phyloP scores from a whole-genome alignment of 1,139 yeast species.

The Yarrowia galli region DNA sequence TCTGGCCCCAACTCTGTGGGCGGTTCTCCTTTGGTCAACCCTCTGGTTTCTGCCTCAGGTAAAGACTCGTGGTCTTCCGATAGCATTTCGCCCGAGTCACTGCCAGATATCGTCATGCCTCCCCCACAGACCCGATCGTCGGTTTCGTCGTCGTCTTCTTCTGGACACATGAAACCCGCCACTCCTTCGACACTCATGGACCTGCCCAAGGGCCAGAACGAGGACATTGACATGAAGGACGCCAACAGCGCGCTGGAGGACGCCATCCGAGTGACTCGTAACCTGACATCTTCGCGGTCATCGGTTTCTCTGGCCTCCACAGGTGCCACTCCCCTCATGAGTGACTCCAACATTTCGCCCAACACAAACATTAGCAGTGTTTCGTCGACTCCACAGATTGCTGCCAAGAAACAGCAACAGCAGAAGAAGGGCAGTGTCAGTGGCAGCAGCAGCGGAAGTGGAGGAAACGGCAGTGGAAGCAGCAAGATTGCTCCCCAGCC shows the following conservation, averaged over 20 bases:
- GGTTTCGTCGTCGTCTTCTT: constrained; percentile 17
- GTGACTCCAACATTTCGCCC: constrained; percentile 42
- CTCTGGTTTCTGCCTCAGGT: constrained; percentile 39
- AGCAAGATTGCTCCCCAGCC: constrained; percentile 41
- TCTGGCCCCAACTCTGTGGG: constrained; percentile 36
- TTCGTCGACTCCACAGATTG: constrained; percentile 38
- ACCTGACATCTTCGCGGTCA: constrained; percentile 29
- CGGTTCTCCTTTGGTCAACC: constrained; percentile 41
- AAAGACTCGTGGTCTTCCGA: constrained; percentile 42
- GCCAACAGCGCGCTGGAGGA: constrained; percentile 37
- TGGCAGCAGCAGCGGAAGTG: constrained; percentile 37
- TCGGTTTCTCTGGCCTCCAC: constrained; percentile 18
- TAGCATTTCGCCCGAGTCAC: constrained; percentile 46
- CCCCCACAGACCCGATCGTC: constrained; percentile 44
- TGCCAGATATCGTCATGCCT: constrained; percentile 46
- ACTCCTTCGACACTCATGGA: constrained; percentile 39
- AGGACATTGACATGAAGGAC: constrained; percentile 28
- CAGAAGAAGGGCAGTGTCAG: constrained; percentile 40
- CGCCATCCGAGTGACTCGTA: constrained; percentile 36
- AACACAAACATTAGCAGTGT: constrained; percentile 39
- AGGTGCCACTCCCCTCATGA: constrained; percentile 24
- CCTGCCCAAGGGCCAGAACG: constrained; percentile 18
- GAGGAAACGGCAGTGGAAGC: constrained; percentile 38
- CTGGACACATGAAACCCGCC: constrained; percentile 33
- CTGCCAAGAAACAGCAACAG: constrained; percentile 42